These are phyloP conservation scores for Malassezia dermatis DNA, from an alignment of 1,284 basidiomycete species.

Conservation along the genomic window DNA sequence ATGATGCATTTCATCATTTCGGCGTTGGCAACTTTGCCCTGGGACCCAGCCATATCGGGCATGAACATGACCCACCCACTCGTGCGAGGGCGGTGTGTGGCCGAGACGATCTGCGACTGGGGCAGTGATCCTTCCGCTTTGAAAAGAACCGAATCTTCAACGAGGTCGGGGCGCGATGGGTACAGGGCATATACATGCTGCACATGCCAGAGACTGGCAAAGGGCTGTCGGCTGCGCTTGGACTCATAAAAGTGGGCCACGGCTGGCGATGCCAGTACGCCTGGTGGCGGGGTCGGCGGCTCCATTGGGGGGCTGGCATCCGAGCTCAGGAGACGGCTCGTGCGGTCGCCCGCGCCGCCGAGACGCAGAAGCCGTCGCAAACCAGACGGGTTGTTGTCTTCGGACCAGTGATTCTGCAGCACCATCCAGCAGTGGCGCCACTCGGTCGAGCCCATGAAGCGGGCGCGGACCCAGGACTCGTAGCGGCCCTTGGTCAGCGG, in stretches of 20 bases:
- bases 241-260: slow-evolving; percentile 42
- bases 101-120: slow-evolving; percentile 45
- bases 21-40: slow-evolving; percentile 46
- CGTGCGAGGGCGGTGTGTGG: slow-evolving; percentile 55
- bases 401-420: slow-evolving; percentile 49
- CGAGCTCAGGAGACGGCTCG: slow-evolving; percentile 24
- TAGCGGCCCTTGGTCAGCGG: slow-evolving; percentile 57
- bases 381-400: slow-evolving; percentile 29
- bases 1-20: slow-evolving; percentile 94
- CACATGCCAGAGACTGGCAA: slow-evolving; percentile 39
- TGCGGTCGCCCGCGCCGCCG: slow-evolving; percentile 26
- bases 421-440: slow-evolving; percentile 90
- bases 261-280: slow-evolving; percentile 34
- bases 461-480: slow-evolving; percentile 85
- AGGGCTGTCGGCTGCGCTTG: slow-evolving; percentile 43
- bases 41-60: slow-evolving; percentile 38
- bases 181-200: slow-evolving; percentile 44
- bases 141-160: slow-evolving; percentile 43
- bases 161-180: slow-evolving; percentile 42
- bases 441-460: slow-evolving; percentile 85
- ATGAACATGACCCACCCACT: slow-evolving; percentile 49
- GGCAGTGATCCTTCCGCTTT: slow-evolving; percentile 45
- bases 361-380: slow-evolving; percentile 21
- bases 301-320: background rate
- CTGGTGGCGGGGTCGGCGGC: slow-evolving; percentile 32